Conservation (phyloP, 768 basidiomycete genomes). For the Pleurotus sapidus region DNA sequence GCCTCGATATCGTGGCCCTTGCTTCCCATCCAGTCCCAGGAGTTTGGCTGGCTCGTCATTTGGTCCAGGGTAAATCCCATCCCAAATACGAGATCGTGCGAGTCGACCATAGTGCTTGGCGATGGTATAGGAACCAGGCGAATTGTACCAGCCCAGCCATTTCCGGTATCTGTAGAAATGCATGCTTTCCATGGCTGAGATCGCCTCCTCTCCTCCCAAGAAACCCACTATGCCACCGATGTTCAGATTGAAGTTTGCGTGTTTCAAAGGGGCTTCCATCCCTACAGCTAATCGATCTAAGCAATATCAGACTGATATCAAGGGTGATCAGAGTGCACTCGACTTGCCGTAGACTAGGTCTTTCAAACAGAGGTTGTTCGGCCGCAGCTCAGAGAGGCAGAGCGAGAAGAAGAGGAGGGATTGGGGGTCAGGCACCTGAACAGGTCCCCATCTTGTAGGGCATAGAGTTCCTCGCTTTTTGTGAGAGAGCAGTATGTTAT, state of each 20-base stretch:
- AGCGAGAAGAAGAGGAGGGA: no score
- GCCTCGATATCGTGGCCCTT: constrained; percentile 22
- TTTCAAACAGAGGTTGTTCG: no score
- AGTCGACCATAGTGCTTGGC: constrained; percentile 27
- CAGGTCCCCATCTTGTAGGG: no score
- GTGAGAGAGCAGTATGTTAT: no score
- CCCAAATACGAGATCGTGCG: constrained; percentile 29
- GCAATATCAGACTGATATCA: no score
- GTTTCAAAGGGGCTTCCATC: no score
- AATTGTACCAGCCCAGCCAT: constrained; percentile 36
- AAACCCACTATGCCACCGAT: constrained; percentile 28
- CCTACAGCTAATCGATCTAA: no score
- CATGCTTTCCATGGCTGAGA: constrained; percentile 29
- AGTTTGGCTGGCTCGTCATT: constrained; percentile 23
- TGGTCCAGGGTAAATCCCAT: constrained; percentile 29
- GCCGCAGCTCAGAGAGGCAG: no score
- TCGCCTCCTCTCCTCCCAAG: constrained; percentile 31
- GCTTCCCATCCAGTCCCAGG: constrained; percentile 21
- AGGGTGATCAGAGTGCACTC: no score
- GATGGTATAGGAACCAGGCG: constrained; percentile 26
- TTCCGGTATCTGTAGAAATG: constrained; percentile 27
- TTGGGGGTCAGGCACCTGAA: no score
- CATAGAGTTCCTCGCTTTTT: no score
- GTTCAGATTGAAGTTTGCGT: constrained; percentile 14
- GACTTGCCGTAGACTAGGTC: no score